Base-by-base conservation (phyloP, 2,329 filamentous ascomycete species). In the Ilyonectria robusta region DNA sequence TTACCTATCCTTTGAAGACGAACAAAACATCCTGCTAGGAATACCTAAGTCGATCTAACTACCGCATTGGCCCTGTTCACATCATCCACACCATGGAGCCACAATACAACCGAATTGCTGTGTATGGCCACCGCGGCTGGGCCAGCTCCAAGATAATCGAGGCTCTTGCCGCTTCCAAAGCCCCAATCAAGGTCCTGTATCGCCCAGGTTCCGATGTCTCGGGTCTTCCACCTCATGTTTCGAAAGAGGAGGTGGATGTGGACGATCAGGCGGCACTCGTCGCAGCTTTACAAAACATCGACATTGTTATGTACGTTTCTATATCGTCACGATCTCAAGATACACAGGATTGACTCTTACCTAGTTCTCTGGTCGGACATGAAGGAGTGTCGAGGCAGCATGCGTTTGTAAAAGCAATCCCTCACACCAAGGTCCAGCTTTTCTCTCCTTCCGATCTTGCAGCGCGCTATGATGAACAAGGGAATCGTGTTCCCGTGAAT, bases 401-500 rank as follows among this genome's bases (percentile, higher is more conserved):
- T 17, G 55, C 48, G 2, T 29, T 65, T 9, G n/a, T 65, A 6
- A 37, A 59, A 17, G 62, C 55, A 6, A 65, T 59, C 8, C 48
- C 35, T 7, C 15, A 29, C 13, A 47, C 62, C 2, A 19, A 47
- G 2, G 62, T 65, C 2, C 33, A 55, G 26, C 21, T 65, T 0
- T 65, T 65, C 31, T 42, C 47, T 1, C 62, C 62, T 3, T 65
- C 62, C 10, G 62, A 59, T 47, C 26, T 65, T n/a, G 62, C 47
- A 13, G 21, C 47, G 2, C 29, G 47, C 2, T 58, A 59, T 26
- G 62, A 65, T 29, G 40, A 65, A 2, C 48, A 59, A 31, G 55
- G 62, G 0, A 26, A 35, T 21, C 47, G 33, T 15, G 46, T 65
- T 33, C 55, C 40, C 2, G 62, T 55, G 9, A 59, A 59, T 26